Percentiles rank a stretch among this genome's conserved stretches.
Evolutionary conservation across 2,329 filamentous ascomycete species (phyloP).

Genomic region (Ramichloridium luteum): DNA sequence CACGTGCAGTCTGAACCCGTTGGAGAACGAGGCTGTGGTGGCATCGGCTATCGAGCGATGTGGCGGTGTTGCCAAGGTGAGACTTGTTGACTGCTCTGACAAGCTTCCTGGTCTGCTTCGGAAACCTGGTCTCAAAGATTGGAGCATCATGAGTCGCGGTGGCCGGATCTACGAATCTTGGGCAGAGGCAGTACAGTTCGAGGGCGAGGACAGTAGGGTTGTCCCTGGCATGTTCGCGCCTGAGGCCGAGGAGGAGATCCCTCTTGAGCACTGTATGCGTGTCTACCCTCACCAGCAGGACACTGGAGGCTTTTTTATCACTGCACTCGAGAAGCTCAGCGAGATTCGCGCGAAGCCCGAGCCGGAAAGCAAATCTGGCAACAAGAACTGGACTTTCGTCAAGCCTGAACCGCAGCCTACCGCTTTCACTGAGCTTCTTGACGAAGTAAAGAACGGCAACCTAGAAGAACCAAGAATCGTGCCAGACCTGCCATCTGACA

Average conservation of each 20-base stretch:
- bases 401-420: slow-evolving; percentile 15
- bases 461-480: slow-evolving; percentile 9
- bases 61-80: slow-evolving; percentile 68
- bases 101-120: slow-evolving; percentile 67
- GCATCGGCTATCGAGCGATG: slow-evolving; percentile 80
- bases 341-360: slow-evolving; percentile 73
- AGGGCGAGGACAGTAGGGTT: slow-evolving; percentile 55
- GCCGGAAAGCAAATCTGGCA: slow-evolving; percentile 37
- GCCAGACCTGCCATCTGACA: slow-evolving; percentile 5
- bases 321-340: slow-evolving; percentile 79
- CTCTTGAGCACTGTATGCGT: slow-evolving; percentile 80
- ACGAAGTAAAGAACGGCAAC: slow-evolving; percentile 27
- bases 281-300: slow-evolving; percentile 94
- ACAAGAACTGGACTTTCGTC: slow-evolving; percentile 21
- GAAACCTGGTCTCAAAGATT: slow-evolving; percentile 61
- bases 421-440: slow-evolving; percentile 27
- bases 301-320: slow-evolving; percentile 95
- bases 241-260: slow-evolving; percentile 48
- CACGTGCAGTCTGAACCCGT: slow-evolving; percentile 96
- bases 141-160: slow-evolving; percentile 85
- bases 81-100: slow-evolving; percentile 71
- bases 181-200: slow-evolving; percentile 49
- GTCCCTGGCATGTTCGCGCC: slow-evolving; percentile 75
- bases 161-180: slow-evolving; percentile 69
- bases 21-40: slow-evolving; percentile 92